Evolutionary conservation across 306 rosid genomes (phyloP).

Genomic region (Gillenia trifoliata): DNA sequence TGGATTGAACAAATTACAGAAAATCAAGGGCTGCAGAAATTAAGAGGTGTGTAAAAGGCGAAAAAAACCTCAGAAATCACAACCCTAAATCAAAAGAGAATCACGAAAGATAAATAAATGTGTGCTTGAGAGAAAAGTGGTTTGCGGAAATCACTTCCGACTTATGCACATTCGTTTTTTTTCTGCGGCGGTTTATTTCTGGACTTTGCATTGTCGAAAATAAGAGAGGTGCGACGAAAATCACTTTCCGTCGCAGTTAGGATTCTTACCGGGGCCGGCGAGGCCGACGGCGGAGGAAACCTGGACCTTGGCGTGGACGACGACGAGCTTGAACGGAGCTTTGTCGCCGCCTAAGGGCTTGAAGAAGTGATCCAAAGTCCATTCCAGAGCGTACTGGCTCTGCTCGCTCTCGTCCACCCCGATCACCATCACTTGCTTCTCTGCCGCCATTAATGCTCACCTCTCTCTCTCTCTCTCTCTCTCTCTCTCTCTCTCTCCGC

Average conservation of each 20-base stretch:
- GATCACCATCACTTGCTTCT: conserved; percentile 59
- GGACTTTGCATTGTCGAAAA: too few relatives aligned
- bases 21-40: too few relatives aligned
- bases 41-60: too few relatives aligned
- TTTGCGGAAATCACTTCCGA: too few relatives aligned
- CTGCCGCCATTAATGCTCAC: conserved; percentile 25
- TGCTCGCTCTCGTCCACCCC: conserved; percentile 67
- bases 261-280: conserved; percentile 59
- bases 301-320: conserved; percentile 57
- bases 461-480: background rate
- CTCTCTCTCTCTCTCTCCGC: background rate
- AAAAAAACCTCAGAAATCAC: too few relatives aligned
- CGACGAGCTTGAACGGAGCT: conserved; percentile 47
- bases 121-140: too few relatives aligned
- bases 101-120: too few relatives aligned
- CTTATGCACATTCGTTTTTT: too few relatives aligned
- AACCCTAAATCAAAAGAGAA: too few relatives aligned
- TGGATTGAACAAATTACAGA: too few relatives aligned
- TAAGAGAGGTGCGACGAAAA: too few relatives aligned
- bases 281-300: conserved; percentile 40
- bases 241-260: background rate
- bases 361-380: conserved; percentile 63
- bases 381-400: conserved; percentile 51
- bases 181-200: too few relatives aligned
- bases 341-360: background rate